These are phyloP conservation scores for Ogataea methylovora DNA, from an alignment of 805 yeast species.

Conservation along the genomic window DNA sequence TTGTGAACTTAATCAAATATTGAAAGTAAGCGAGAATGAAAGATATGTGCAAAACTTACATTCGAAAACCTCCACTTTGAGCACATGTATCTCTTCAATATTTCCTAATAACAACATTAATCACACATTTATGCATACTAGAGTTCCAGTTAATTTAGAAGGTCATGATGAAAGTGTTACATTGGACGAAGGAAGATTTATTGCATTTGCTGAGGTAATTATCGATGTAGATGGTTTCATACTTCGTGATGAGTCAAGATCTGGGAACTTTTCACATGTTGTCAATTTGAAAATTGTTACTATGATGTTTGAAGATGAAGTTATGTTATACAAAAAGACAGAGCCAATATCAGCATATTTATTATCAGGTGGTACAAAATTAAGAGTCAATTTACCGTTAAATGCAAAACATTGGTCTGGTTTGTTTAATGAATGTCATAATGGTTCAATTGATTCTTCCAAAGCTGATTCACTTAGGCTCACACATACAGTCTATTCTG, in stretches of 20 bases:
- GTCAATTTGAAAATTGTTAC: constrained; percentile 21
- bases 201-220: constrained; percentile 3
- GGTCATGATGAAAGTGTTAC: not conserved
- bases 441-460: constrained; percentile 18
- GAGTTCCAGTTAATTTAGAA: not conserved
- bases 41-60: not conserved
- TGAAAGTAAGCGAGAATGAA: not conserved
- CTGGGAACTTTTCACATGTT: constrained; percentile 19
- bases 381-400: constrained; percentile 22
- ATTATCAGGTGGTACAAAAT: constrained; percentile 10
- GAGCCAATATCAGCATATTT: constrained; percentile 25
- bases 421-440: constrained; percentile 21
- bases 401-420: constrained; percentile 26
- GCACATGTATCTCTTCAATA: not conserved
- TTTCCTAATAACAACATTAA: not conserved
- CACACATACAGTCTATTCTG: constrained; percentile 20
- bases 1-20: not conserved
- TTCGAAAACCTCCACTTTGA: not conserved
- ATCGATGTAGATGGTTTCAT: not conserved
- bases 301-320: constrained; percentile 15
- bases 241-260: not conserved
- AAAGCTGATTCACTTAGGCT: constrained; percentile 17
- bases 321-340: constrained; percentile 13
- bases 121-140: not conserved
- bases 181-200: constrained; percentile 4